Evolutionary conservation across 768 basidiomycete genomes (phyloP).

Genomic region (Macrolepiota dolichaula): DNA sequence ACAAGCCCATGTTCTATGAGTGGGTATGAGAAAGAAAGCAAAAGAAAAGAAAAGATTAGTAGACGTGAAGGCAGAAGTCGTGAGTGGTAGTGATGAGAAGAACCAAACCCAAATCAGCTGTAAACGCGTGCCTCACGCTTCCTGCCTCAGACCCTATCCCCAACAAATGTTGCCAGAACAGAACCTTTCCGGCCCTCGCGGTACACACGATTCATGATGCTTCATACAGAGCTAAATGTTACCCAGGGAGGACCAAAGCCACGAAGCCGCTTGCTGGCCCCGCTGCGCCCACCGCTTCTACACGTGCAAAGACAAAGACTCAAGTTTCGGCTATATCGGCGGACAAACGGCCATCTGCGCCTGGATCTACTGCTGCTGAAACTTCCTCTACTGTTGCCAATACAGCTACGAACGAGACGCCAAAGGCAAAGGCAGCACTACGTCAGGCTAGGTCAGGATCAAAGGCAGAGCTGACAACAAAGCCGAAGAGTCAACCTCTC

Average conservation of each 20-base stretch:
- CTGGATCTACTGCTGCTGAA: background rate
- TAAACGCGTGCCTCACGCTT: conserved; percentile 6
- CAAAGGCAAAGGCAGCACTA: background rate
- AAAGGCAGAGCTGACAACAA: background rate
- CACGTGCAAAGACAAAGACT: background rate
- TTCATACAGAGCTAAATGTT: conserved; percentile 19
- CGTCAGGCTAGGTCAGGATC: background rate
- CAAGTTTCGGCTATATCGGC: conserved; percentile 14
- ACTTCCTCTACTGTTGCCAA: background rate
- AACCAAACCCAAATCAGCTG: conserved; percentile 11
- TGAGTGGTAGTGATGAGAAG: conserved; percentile 3
- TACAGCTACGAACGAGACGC: background rate
- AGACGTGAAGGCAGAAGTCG: background rate
- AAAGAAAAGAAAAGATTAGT: background rate
- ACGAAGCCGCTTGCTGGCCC: conserved; percentile 20
- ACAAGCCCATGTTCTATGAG: conserved; percentile 53
- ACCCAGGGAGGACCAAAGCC: conserved; percentile 22
- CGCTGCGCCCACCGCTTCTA: background rate
- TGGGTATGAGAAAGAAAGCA: background rate
- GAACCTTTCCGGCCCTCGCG: conserved; percentile 4
- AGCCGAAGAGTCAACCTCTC: background rate
- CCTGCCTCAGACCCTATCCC: background rate
- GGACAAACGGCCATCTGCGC: background rate
- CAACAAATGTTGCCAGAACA: background rate
- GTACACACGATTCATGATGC: conserved; percentile 11